phyloP scores from a whole-genome alignment of 176 grass and related monocot species.

The Rhipidocladum racemiflorum region DNA sequence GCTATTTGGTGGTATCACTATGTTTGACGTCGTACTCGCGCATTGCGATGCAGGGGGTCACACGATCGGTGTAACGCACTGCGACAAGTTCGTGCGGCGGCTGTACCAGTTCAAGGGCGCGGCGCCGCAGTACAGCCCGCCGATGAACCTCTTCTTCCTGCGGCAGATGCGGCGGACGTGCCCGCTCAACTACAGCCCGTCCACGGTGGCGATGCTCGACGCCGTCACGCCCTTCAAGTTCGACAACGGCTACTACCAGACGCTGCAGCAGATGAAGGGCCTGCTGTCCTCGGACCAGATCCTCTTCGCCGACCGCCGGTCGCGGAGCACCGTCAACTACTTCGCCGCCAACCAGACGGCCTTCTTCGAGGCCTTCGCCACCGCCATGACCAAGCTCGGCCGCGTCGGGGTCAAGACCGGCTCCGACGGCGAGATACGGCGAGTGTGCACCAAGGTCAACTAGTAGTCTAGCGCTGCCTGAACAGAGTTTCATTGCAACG shows the following conservation, averaged over 20 bases:
- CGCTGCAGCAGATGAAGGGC: conserved; percentile 76
- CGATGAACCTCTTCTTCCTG: conserved; percentile 73
- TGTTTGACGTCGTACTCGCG: not conserved
- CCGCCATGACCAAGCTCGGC: conserved; percentile 74
- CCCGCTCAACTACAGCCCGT: conserved; percentile 57
- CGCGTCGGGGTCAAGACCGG: conserved; percentile 70
- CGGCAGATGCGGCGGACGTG: conserved; percentile 79
- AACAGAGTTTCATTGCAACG: not conserved
- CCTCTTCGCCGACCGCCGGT: conserved; percentile 72
- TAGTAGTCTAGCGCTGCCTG: conserved; percentile 3
- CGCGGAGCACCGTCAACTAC: conserved; percentile 60
- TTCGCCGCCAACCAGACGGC: conserved; percentile 87
- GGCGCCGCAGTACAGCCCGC: conserved; percentile 27
- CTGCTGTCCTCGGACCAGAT: conserved; percentile 72
- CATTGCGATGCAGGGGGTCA: conserved; percentile 39
- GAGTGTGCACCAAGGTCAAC: conserved; percentile 75
- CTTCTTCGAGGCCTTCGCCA: conserved; percentile 68
- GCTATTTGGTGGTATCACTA: not conserved
- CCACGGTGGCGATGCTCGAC: conserved; percentile 70
- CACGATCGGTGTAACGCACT: conserved; percentile 83
- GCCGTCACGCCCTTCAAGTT: conserved; percentile 54
- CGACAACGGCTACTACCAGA: conserved; percentile 79
- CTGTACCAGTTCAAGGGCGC: conserved; percentile 67
- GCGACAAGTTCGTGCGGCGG: conserved; percentile 85
- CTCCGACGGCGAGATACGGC: conserved; percentile 55